Evolutionary conservation across 2,329 filamentous ascomycete genomes (phyloP).

Genomic region (Zarea fungicola): DNA sequence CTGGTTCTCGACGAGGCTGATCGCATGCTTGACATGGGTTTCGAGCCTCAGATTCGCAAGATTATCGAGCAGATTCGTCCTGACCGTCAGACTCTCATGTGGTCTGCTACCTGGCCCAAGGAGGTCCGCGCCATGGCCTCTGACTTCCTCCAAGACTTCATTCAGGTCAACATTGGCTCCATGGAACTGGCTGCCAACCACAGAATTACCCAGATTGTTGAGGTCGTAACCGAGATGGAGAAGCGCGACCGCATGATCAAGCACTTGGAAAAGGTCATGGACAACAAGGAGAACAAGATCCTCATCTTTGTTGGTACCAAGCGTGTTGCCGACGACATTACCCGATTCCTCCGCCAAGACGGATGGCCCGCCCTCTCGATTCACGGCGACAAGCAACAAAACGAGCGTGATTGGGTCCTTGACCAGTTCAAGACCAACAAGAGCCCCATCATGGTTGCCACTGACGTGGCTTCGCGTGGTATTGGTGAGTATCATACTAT

Average conservation of each 20-base stretch:
- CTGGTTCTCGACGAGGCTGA: conserved; percentile 98
- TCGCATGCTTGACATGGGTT: conserved; percentile 99
- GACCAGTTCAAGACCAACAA: conserved; percentile 99
- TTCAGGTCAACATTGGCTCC: conserved; percentile 97
- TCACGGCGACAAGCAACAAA: conserved; percentile 98
- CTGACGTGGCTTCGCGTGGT: conserved; percentile 99
- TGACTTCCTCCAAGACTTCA: conserved; percentile 92
- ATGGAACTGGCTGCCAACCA: conserved; percentile 95
- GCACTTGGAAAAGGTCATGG: conserved; percentile 97
- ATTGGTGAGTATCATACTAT: conserved; percentile 84
- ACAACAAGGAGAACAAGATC: conserved; percentile 90
- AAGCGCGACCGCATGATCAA: conserved; percentile 98
- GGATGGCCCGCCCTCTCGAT: conserved; percentile 98
- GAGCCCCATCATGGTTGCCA: conserved; percentile 99
- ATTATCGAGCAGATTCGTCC: conserved; percentile 97
- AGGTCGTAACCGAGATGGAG: conserved; percentile 93
- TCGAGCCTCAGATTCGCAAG: conserved; percentile 98
- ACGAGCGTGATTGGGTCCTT: conserved; percentile 98
- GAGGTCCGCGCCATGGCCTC: conserved; percentile 88
- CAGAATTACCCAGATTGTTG: conserved; percentile 95
- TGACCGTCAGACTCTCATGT: conserved; percentile 98
- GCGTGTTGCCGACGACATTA: conserved; percentile 96
- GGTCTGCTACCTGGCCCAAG: conserved; percentile 99
- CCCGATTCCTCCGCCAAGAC: conserved; percentile 92
- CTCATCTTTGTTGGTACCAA: conserved; percentile 93